Evolutionary conservation across 768 basidiomycete species (phyloP), one percentile per base, ranked within the genome.

Genomic region (Auricularia sp.): DNA sequence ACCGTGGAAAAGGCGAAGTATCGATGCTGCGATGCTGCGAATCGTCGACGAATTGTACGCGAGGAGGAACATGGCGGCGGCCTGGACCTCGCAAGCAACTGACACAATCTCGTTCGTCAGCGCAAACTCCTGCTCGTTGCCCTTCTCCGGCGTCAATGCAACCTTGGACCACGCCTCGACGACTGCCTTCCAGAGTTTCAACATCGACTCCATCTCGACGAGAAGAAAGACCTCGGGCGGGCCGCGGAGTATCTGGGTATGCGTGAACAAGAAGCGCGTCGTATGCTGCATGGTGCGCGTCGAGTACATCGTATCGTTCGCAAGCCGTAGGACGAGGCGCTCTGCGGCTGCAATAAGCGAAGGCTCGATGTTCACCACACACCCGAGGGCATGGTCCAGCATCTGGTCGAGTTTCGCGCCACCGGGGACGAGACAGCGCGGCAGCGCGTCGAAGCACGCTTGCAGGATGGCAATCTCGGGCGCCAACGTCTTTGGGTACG

Each of bases 311-410:
- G 80, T 76, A 63, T 91, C 84, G 4, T 79, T 76, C 79, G 88
- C 87, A 67, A 93, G 84, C 29, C 93, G 83, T 65, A 83, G 85
- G 67, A 96, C 71, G 12, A 91, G 86, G 3, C 78, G 77, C 35
- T 77, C 79, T 0, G 94, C 87, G 16, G 83, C 83, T n/a, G 87
- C 85, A 43, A 82, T 83, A 1, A 96, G 78, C 2, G 76, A 69
- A 1, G 91, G 89, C 67, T 97, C 92, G 36, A 93, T 85, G 68
- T 96, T 94, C 33, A 91, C 80, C n/a, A 91, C 82, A 1, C 89
- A 90, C 39, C 85, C 83, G 58, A 94, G 78, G 33, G 95, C 82
- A 79, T 92, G 85, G 67, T 92, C 88, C 61, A 92, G 79, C 0
- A 86, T 83, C 53, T 88, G 87, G 11, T 79, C 71, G 60, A 88